Percentiles rank a stretch among this genome's conserved stretches.
Conservation (phyloP, 2,329 filamentous ascomycete species). For the Coniochaeta sp. region DNA sequence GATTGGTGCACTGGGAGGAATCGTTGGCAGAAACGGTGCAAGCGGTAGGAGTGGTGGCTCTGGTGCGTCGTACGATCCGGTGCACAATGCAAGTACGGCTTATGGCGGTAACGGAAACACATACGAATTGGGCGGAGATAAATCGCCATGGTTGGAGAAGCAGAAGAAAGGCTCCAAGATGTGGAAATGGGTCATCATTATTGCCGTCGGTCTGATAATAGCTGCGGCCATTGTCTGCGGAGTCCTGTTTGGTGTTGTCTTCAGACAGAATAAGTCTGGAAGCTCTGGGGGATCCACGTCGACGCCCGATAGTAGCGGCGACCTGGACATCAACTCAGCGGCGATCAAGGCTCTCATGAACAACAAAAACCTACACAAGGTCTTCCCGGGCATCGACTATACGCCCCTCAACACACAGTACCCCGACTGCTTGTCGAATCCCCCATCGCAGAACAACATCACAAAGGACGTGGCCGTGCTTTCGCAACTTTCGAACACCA, state of each 20-base stretch:
- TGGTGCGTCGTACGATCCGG: conserved; percentile 48
- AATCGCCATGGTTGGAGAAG: conserved; percentile 55
- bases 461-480: conserved; percentile 87
- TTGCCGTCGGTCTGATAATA: conserved; percentile 57
- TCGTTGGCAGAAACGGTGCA: conserved; percentile 29
- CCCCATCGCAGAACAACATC: conserved; percentile 88
- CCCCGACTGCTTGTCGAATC: conserved; percentile 68
- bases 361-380: conserved; percentile 77
- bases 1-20: conserved; percentile 30
- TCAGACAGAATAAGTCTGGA: conserved; percentile 36
- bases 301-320: conserved; percentile 59
- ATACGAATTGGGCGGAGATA: conserved; percentile 42
- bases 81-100: conserved; percentile 25
- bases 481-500: conserved; percentile 78
- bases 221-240: conserved; percentile 67
- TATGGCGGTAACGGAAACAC: conserved; percentile 20
- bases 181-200: conserved; percentile 62
- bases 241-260: conserved; percentile 64
- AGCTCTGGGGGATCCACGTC: conserved; percentile 39
- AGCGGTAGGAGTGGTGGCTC: conserved; percentile 26
- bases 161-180: conserved; percentile 56
- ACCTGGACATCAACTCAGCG: conserved; percentile 63
- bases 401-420: conserved; percentile 89
- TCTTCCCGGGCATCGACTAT: conserved; percentile 94
- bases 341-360: conserved; percentile 79